Conservation (phyloP, 1,284 basidiomycete species). For the Trichosporon asahii region DNA sequence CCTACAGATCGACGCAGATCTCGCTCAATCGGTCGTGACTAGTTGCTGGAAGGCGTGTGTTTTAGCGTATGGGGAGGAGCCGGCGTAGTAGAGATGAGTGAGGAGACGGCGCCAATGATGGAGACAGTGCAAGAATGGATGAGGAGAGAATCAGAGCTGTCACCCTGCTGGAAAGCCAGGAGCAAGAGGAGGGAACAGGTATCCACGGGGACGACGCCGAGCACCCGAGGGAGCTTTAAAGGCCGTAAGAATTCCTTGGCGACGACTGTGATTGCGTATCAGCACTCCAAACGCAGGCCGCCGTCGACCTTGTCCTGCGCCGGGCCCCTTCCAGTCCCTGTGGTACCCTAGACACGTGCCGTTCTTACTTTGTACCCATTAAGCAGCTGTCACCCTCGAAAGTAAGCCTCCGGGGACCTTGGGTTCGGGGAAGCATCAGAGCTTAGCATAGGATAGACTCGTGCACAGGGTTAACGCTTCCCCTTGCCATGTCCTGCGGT, state of each 20-base stretch:
- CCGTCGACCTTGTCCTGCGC: not conserved
- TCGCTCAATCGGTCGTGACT: not conserved
- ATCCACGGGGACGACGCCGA: not conserved
- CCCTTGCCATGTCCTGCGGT: not conserved
- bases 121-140: not conserved
- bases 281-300: not conserved
- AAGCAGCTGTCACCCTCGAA: not conserved
- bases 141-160: not conserved
- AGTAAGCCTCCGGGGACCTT: not conserved
- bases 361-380: not conserved
- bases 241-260: slow-evolving; percentile 1
- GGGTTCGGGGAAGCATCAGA: not conserved
- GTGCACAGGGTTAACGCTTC: not conserved
- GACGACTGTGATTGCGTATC: not conserved
- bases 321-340: not conserved
- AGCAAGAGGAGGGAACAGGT: not conserved
- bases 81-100: not conserved
- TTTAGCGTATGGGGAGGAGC: not conserved
- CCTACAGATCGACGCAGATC: not conserved
- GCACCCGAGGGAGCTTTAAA: not conserved
- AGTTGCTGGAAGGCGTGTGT: not conserved
- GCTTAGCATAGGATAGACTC: not conserved
- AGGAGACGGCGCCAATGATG: not conserved
- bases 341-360: not conserved
- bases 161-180: not conserved